A percentile compares a stretch with the other conserved stretches of the same genome.
Conservation (phyloP, 768 basidiomycete genomes). For the Agrocybe pediades region DNA sequence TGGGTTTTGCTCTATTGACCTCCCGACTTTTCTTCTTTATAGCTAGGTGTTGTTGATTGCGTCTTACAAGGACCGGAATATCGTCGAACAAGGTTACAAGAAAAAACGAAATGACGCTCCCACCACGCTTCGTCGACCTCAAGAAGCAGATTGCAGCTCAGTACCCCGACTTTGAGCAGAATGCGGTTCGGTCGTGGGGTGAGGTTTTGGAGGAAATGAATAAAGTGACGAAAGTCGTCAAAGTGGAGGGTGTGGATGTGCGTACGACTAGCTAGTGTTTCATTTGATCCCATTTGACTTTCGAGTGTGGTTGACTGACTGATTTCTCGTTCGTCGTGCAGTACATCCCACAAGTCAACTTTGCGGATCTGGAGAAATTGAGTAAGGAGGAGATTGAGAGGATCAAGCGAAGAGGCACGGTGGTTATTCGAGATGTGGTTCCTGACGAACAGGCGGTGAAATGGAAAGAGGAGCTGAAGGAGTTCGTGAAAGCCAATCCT, state of each 20-base stretch:
- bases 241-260: constrained; percentile 50
- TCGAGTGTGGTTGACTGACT: background rate
- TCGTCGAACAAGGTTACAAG: too few species aligned
- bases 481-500: constrained; percentile 60
- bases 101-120: constrained; percentile 27
- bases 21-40: too few species aligned
- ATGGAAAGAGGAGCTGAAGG: constrained; percentile 60
- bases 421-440: constrained; percentile 65
- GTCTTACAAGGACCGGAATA: too few species aligned
- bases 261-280: constrained; percentile 15
- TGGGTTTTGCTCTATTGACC: too few species aligned
- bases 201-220: constrained; percentile 58
- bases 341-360: constrained; percentile 66
- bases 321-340: constrained; percentile 22
- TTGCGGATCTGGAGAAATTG: constrained; percentile 51
- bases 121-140: constrained; percentile 56
- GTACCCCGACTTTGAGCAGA: constrained; percentile 53
- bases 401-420: constrained; percentile 56
- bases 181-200: constrained; percentile 55
- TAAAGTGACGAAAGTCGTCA: constrained; percentile 44
- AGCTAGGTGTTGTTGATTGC: too few species aligned
- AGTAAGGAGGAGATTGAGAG: constrained; percentile 43
- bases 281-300: too few species aligned
- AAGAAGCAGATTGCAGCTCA: constrained; percentile 57
- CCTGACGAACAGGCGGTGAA: constrained; percentile 51